Evolutionary conservation across 2,329 filamentous ascomycete species (phyloP).

Genomic region (Colletotrichum cereale): DNA sequence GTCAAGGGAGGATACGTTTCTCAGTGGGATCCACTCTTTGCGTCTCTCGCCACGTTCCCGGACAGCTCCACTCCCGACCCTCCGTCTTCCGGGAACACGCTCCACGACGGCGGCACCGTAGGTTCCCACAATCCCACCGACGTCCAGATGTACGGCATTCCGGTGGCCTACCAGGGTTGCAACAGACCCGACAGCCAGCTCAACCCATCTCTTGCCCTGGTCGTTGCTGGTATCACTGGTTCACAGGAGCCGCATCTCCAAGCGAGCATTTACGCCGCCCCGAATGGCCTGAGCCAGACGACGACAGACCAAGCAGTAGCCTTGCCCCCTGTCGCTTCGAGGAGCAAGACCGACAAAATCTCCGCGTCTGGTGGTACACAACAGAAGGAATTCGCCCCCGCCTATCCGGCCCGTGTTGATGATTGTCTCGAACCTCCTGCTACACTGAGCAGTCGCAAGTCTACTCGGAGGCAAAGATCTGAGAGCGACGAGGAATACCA

Average conservation of each 20-base stretch:
- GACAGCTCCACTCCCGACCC: too few relatives aligned
- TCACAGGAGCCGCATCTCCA: neutral
- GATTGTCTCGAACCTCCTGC: neutral
- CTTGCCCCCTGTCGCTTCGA: neutral
- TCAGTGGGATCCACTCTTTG: neutral
- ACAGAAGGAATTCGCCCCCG: neutral
- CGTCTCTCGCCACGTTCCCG: neutral
- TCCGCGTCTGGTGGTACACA: neutral
- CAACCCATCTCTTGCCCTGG: neutral
- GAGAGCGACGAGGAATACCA: constrained; percentile 30
- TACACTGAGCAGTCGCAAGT: neutral
- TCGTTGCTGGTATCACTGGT: neutral
- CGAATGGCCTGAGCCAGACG: neutral
- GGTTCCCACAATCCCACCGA: neutral
- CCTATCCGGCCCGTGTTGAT: neutral
- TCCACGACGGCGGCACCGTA: neutral
- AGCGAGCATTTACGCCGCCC: neutral
- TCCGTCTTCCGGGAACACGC: neutral
- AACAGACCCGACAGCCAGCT: neutral
- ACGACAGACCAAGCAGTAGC: neutral
- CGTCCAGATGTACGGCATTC: neutral
- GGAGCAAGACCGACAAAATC: neutral
- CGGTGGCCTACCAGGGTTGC: neutral
- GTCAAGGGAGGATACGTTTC: neutral
- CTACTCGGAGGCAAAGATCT: constrained; percentile 6